Conservation (phyloP, 371 early-diverging fungal genomes). For the Rhizomucor miehei region DNA sequence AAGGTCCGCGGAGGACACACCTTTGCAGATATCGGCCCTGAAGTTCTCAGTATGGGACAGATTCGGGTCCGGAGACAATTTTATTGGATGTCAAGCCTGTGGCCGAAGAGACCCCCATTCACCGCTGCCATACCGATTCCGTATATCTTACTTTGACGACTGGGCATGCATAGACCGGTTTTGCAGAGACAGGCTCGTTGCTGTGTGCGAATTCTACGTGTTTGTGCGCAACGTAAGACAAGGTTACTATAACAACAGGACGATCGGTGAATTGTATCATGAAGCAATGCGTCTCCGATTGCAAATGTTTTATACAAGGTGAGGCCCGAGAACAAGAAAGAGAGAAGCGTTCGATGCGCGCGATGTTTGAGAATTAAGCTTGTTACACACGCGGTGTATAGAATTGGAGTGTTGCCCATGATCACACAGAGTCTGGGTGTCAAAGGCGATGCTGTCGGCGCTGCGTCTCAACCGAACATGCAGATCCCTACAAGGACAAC, state of each 20-base stretch:
- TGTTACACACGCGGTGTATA: slow-evolving; percentile 4
- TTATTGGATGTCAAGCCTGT: slow-evolving; percentile 83
- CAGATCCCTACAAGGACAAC: neutral
- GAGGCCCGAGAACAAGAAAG: neutral
- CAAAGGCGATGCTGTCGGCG: slow-evolving; percentile 21
- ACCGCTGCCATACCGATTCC: slow-evolving; percentile 73
- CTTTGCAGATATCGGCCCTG: slow-evolving; percentile 52
- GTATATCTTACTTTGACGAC: slow-evolving; percentile 70
- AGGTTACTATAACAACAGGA: slow-evolving; percentile 76
- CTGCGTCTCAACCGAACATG: slow-evolving; percentile 15
- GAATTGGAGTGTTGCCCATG: slow-evolving; percentile 32
- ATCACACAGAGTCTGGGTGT: slow-evolving; percentile 22
- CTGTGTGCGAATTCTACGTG: slow-evolving; percentile 89
- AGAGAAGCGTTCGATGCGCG: neutral
- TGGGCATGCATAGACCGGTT: slow-evolving; percentile 85
- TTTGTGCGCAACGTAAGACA: slow-evolving; percentile 87
- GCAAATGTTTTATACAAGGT: slow-evolving; percentile 87
- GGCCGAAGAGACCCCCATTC: slow-evolving; percentile 55
- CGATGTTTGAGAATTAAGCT: neutral
- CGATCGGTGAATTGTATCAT: slow-evolving; percentile 72
- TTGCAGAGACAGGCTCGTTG: slow-evolving; percentile 87
- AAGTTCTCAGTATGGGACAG: slow-evolving; percentile 68
- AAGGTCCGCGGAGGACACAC: slow-evolving; percentile 30
- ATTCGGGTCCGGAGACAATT: slow-evolving; percentile 37
- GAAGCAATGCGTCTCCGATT: slow-evolving; percentile 81